These are phyloP conservation scores for Ceratocystis cubensis DNA, from an alignment of 2,329 filamentous ascomycete species.

Conservation along the genomic window DNA sequence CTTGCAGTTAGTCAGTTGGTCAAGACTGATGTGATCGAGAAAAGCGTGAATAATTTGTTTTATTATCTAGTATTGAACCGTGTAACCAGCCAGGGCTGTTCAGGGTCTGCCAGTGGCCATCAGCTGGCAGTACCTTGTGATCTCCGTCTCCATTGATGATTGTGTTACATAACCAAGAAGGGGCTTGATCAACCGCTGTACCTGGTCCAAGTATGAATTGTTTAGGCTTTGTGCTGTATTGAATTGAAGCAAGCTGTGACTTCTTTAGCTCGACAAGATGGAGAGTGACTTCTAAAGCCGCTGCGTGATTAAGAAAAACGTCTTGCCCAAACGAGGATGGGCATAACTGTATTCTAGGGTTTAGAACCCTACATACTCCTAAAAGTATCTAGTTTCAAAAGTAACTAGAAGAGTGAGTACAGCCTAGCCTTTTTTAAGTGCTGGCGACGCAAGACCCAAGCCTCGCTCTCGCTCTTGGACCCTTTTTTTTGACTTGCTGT, in stretches of 20 bases:
- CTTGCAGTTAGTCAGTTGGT: not conserved
- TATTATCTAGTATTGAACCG: not conserved
- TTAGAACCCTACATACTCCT: not conserved
- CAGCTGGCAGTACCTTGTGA: not conserved
- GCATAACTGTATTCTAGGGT: not conserved
- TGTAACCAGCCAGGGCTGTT: not conserved
- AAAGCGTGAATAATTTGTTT: no score
- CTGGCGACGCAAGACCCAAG: not conserved
- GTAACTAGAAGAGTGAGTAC: not conserved
- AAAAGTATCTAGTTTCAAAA: not conserved
- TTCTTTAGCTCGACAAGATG: no score
- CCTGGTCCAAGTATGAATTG: no score
- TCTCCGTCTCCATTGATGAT: no score
- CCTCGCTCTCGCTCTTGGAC: slow-evolving; percentile 2
- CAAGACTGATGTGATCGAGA: not conserved
- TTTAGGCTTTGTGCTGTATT: no score
- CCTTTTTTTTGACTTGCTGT: not conserved
- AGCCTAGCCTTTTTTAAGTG: not conserved
- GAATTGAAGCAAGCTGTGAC: no score
- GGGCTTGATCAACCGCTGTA: not conserved
- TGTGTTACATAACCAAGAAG: not conserved
- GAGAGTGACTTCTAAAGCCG: no score
- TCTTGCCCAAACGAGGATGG: no score
- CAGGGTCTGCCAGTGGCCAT: not conserved
- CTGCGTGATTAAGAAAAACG: not conserved